Evolutionary conservation across 1,139 yeast genomes (phyloP).

Genomic region (Candida tetrigidarum): DNA sequence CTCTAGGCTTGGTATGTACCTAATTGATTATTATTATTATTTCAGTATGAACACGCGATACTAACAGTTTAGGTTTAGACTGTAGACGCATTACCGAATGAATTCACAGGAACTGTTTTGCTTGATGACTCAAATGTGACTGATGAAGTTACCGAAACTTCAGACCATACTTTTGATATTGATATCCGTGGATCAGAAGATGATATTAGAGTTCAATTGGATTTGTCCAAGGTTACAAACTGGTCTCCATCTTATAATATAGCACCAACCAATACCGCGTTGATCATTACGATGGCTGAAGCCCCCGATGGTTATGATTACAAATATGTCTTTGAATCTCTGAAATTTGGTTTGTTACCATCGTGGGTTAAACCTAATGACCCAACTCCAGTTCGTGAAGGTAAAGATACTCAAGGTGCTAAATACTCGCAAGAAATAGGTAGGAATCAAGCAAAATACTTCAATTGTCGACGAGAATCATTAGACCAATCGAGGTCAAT

Average conservation of each 20-base stretch:
- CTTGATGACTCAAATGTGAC: slow-evolving; percentile 7
- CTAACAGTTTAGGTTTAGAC: slow-evolving; percentile 20
- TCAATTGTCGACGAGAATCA: slow-evolving; percentile 70
- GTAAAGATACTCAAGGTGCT: slow-evolving; percentile 21
- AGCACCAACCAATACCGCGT: slow-evolving; percentile 44
- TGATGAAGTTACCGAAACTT: slow-evolving; percentile 2
- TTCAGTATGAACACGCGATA: slow-evolving; percentile 14
- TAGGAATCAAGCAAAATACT: slow-evolving; percentile 36
- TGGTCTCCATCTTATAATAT: slow-evolving; percentile 39
- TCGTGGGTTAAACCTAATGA: slow-evolving; percentile 45
- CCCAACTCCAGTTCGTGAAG: slow-evolving; percentile 27
- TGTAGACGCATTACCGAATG: slow-evolving; percentile 34
- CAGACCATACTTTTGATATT: slow-evolving; percentile 10
- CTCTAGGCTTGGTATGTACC: slow-evolving; percentile 45
- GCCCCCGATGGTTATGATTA: slow-evolving; percentile 13
- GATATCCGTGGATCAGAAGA: slow-evolving; percentile 11
- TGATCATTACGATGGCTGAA: slow-evolving; percentile 31
- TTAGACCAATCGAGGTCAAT: slow-evolving; percentile 44
- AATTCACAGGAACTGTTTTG: slow-evolving; percentile 23
- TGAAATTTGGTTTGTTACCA: slow-evolving; percentile 49
- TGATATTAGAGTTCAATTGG: slow-evolving; percentile 14
- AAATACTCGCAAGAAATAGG: slow-evolving; percentile 36
- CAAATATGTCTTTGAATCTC: slow-evolving; percentile 36
- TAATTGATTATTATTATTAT: slow-evolving; percentile 8
- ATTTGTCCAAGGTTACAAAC: slow-evolving; percentile 12